phyloP scores from a whole-genome alignment of 2,329 filamentous ascomycete genomes.

The Stemphylium vesicarium region DNA sequence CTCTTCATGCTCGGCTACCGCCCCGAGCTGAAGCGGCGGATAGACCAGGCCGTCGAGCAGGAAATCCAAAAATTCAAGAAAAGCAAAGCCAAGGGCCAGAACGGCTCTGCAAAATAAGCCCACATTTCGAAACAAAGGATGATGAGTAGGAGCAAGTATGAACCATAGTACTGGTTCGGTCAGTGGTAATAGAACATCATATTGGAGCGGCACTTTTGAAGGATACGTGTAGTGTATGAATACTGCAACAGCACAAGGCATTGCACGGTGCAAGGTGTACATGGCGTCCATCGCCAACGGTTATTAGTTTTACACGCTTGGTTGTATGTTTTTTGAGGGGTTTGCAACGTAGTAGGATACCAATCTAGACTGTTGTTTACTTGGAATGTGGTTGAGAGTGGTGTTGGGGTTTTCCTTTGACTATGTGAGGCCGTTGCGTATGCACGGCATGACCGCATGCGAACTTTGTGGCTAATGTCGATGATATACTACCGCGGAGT shows the following conservation, averaged over 20 bases:
- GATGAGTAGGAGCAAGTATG: not conserved
- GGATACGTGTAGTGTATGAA: slow-evolving; percentile 7
- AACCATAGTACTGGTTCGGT: not conserved
- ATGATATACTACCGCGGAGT: too few relatives aligned
- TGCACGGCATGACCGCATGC: too few relatives aligned
- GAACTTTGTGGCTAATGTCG: too few relatives aligned
- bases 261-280: slow-evolving; percentile 33
- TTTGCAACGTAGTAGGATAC: slow-evolving; percentile 14
- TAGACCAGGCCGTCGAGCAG: slow-evolving; percentile 75
- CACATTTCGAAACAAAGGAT: not conserved
- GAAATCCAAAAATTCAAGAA: slow-evolving; percentile 77
- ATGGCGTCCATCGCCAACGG: slow-evolving; percentile 16
- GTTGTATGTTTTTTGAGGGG: slow-evolving; percentile 1
- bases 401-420: too few relatives aligned
- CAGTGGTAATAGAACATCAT: not conserved
- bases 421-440: too few relatives aligned
- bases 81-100: slow-evolving; percentile 56
- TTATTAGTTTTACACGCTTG: slow-evolving; percentile 1
- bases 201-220: not conserved
- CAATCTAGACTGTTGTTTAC: slow-evolving; percentile 6
- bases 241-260: slow-evolving; percentile 22
- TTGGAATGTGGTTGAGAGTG: not conserved
- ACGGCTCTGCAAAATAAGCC: slow-evolving; percentile 35
- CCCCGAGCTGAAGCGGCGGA: slow-evolving; percentile 80
- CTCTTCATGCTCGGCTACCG: slow-evolving; percentile 91